phyloP scores from a whole-genome alignment of 2,329 filamentous ascomycete genomes.

The Parasarocladium wereldwijsianum region DNA sequence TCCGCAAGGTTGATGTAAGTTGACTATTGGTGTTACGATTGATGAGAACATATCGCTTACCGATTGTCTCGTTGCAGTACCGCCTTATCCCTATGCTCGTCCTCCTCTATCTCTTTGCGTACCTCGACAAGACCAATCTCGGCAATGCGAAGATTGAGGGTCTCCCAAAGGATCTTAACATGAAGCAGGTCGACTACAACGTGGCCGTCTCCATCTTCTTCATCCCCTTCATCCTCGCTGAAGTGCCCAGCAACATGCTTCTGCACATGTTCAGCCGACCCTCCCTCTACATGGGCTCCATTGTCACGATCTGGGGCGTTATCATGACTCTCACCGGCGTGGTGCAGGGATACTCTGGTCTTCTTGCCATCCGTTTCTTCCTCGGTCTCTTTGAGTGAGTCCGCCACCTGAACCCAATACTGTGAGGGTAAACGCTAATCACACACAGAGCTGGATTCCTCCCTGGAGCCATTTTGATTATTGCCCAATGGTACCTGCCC shows the following conservation, averaged over 20 bases:
- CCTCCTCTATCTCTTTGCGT: conserved; percentile 22
- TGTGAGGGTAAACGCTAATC: not conserved
- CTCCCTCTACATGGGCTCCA: conserved; percentile 22
- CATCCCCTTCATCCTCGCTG: conserved; percentile 34
- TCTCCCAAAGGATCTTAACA: conserved; percentile 19
- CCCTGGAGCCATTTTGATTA: conserved; percentile 16
- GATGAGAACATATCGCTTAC: too few relatives aligned
- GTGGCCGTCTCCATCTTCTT: conserved; percentile 16
- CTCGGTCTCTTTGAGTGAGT: conserved; percentile 22
- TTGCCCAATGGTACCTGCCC: conserved; percentile 18
- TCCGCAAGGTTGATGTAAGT: conserved; percentile 16
- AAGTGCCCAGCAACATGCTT: conserved; percentile 22
- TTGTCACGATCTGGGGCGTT: conserved; percentile 20
- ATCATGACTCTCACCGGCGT: conserved; percentile 22
- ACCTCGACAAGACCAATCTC: conserved; percentile 17
- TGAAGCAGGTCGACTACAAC: conserved; percentile 37
- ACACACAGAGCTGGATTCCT: conserved; percentile 16
- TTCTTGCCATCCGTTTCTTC: conserved; percentile 24
- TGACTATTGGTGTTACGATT: too few relatives aligned
- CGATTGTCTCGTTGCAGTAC: too few relatives aligned
- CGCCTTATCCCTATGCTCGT: conserved; percentile 15
- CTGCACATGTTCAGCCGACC: conserved; percentile 22
- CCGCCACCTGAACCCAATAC: not conserved
- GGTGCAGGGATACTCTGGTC: conserved; percentile 21
- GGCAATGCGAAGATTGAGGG: conserved; percentile 35